Evolutionary conservation across 2,329 filamentous ascomycete species (phyloP).

Genomic region (Beauveria sp.): DNA sequence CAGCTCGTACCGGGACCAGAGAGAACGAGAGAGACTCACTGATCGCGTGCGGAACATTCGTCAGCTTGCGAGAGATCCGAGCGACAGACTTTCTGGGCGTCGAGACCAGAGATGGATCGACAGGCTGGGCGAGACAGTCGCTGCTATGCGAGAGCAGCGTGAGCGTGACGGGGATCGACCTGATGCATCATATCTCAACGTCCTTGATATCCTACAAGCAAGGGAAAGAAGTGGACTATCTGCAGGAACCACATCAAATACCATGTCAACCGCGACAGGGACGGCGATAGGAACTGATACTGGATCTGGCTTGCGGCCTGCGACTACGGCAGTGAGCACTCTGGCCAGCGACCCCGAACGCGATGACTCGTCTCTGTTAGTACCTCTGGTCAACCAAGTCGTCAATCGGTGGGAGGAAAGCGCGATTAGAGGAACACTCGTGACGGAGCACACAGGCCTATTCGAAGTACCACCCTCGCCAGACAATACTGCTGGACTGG

Average conservation of each 20-base stretch:
- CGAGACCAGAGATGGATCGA: slow-evolving; percentile 27
- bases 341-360: slow-evolving; percentile 22
- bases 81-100: slow-evolving; percentile 16
- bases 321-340: not conserved
- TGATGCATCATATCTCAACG: slow-evolving; percentile 24
- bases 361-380: slow-evolving; percentile 29
- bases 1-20: slow-evolving; percentile 29
- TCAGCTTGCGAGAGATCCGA: slow-evolving; percentile 24
- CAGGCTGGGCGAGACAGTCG: slow-evolving; percentile 27
- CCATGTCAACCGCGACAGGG: not conserved
- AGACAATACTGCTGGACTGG: slow-evolving; percentile 53
- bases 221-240: slow-evolving; percentile 19
- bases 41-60: slow-evolving; percentile 27
- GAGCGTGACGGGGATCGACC: slow-evolving; percentile 21
- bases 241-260: not conserved
- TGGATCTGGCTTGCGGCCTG: not conserved
- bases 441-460: slow-evolving; percentile 28
- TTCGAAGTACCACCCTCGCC: slow-evolving; percentile 38
- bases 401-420: slow-evolving; percentile 32
- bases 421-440: slow-evolving; percentile 24
- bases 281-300: not conserved
- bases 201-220: slow-evolving; percentile 30
- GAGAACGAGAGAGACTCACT: slow-evolving; percentile 27
- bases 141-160: slow-evolving; percentile 28
- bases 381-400: slow-evolving; percentile 31